These are phyloP conservation scores for Nakazawaea peltata DNA, from an alignment of 805 yeast species.

Conservation along the genomic window DNA sequence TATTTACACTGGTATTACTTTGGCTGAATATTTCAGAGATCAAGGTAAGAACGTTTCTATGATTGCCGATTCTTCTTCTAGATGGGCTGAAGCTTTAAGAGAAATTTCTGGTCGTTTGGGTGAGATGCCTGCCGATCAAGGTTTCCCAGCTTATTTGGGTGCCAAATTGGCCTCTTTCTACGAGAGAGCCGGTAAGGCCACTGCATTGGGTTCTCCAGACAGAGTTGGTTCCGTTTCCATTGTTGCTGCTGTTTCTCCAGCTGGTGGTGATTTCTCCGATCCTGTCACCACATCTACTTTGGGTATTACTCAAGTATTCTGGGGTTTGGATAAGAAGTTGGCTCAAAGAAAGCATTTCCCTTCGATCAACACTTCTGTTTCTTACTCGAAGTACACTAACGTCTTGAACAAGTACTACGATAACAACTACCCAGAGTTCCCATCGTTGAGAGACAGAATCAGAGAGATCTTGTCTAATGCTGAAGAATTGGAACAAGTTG, in stretches of 20 bases:
- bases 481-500: constrained; percentile 98
- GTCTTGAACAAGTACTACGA: constrained; percentile 84
- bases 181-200: constrained; percentile 98
- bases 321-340: constrained; percentile 98
- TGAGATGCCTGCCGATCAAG: constrained; percentile 99
- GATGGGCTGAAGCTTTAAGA: constrained; percentile 99
- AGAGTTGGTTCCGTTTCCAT: constrained; percentile 98
- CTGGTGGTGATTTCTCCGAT: constrained; percentile 99
- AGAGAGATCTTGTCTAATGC: constrained; percentile 94
- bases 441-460: constrained; percentile 81
- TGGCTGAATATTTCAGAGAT: constrained; percentile 99
- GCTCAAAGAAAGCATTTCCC: constrained; percentile 99
- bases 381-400: constrained; percentile 93
- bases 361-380: constrained; percentile 90
- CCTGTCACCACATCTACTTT: constrained; percentile 98
- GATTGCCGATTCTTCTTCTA: constrained; percentile 99
- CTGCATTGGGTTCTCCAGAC: constrained; percentile 92
- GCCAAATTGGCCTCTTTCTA: constrained; percentile 98
- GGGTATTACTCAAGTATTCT: constrained; percentile 99
- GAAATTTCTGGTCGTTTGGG: constrained; percentile 99
- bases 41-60: constrained; percentile 98
- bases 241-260: constrained; percentile 99
- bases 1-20: constrained; percentile 96
- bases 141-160: constrained; percentile 99
- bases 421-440: constrained; percentile 82